Conservation (phyloP, 306 rosid genomes). For the Inga oerstediana region DNA sequence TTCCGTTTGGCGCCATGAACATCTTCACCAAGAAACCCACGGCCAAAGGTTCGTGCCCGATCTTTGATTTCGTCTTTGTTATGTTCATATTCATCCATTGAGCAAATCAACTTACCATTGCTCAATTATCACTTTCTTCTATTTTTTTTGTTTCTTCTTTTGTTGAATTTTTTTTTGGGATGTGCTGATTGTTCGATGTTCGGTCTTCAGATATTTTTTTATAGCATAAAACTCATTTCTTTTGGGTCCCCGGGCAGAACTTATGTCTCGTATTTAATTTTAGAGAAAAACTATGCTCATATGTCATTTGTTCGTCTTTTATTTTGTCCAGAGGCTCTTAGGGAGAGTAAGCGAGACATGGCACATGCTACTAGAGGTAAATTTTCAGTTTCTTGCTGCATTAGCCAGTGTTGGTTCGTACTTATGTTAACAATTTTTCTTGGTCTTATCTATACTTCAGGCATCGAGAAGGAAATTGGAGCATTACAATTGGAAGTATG, state of each 20-base stretch:
- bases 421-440: constrained; percentile 5
- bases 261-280: not conserved
- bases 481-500: constrained; percentile 88
- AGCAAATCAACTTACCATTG: not conserved
- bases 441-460: constrained; percentile 43
- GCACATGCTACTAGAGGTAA: constrained; percentile 81
- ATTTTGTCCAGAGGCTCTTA: constrained; percentile 81
- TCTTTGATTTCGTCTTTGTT: constrained; percentile 13
- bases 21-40: constrained; percentile 91
- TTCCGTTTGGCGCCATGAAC: constrained; percentile 56
- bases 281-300: constrained; percentile 3
- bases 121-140: not conserved
- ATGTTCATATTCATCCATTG: not conserved
- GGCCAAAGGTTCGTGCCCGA: constrained; percentile 72
- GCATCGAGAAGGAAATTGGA: constrained; percentile 95
- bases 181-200: not conserved
- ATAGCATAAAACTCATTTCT: not conserved
- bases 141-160: not conserved
- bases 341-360: constrained; percentile 97
- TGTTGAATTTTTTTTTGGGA: not conserved
- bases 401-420: not conserved
- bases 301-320: not conserved
- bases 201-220: not conserved
- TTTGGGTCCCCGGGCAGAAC: not conserved
- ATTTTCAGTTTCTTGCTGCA: not conserved